Evolutionary conservation across 1,284 basidiomycete genomes (phyloP).

Genomic region (Coniophora puteana): DNA sequence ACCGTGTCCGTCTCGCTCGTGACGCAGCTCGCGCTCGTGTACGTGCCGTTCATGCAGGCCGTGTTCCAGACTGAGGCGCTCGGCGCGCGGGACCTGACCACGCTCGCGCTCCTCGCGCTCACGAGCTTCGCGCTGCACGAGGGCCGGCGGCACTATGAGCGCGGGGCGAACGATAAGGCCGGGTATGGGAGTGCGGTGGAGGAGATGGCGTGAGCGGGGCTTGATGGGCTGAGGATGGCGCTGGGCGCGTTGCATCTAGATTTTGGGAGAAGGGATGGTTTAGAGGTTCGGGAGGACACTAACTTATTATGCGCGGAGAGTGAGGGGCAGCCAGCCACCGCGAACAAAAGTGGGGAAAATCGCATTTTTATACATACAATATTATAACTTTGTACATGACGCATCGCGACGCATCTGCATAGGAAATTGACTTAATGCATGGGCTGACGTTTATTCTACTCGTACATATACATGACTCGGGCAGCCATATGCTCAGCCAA

Average conservation of each 20-base stretch:
- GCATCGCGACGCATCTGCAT: too few species aligned
- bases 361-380: conserved; percentile 1
- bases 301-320: too few species aligned
- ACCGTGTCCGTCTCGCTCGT: conserved; percentile 85
- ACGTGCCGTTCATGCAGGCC: conserved; percentile 86
- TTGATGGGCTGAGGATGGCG: too few species aligned
- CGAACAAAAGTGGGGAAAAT: neutral
- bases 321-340: too few species aligned
- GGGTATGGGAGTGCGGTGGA: conserved; percentile 33
- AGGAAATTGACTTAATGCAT: too few species aligned
- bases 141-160: conserved; percentile 75
- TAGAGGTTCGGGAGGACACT: too few species aligned
- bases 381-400: neutral
- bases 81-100: conserved; percentile 61
- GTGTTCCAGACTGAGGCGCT: conserved; percentile 94
- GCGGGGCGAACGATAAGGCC: conserved; percentile 37
- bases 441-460: too few species aligned
- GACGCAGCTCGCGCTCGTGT: conserved; percentile 83
- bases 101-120: conserved; percentile 70
- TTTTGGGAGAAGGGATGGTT: too few species aligned
- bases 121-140: conserved; percentile 79
- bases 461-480: neutral
- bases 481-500: neutral
- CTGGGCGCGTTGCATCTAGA: too few species aligned
- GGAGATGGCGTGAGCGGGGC: conserved; percentile 42